Evolutionary conservation across 441 rosid species (phyloP).

Genomic region (Dalechampia spathulata): DNA sequence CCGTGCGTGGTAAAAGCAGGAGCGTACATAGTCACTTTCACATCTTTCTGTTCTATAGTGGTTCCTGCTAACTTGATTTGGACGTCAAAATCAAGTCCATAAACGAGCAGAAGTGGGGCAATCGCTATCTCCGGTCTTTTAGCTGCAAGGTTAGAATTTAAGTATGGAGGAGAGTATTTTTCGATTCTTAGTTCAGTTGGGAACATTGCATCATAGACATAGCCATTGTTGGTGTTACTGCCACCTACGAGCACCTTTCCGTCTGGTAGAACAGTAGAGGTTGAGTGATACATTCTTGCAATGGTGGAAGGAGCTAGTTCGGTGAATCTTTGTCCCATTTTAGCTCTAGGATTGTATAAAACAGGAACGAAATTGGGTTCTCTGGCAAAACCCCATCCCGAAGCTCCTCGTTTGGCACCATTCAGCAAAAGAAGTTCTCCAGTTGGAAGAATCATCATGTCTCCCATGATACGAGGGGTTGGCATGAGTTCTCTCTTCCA

Average conservation of each 20-base stretch:
- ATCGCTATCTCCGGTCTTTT: slow-evolving; percentile 24
- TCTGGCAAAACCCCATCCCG: slow-evolving; percentile 55
- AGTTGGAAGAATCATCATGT: slow-evolving; percentile 40
- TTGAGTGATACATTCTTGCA: slow-evolving; percentile 64
- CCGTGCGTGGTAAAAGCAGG: slow-evolving; percentile 62
- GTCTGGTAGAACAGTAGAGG: slow-evolving; percentile 42
- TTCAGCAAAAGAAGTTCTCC: slow-evolving; percentile 49
- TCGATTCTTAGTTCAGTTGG: slow-evolving; percentile 65
- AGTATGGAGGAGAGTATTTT: slow-evolving; percentile 58
- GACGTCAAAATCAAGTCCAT: slow-evolving; percentile 15
- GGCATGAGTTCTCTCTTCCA: slow-evolving; percentile 66
- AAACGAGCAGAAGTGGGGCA: slow-evolving; percentile 8
- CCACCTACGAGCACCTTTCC: slow-evolving; percentile 50
- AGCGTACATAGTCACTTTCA: slow-evolving; percentile 36
- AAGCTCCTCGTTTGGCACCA: slow-evolving; percentile 46
- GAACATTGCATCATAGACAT: slow-evolving; percentile 31
- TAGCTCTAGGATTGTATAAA: slow-evolving; percentile 20
- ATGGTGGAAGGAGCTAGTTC: slow-evolving; percentile 28
- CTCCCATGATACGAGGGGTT: slow-evolving; percentile 47
- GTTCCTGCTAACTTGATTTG: slow-evolving; percentile 8
- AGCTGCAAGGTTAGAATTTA: slow-evolving; percentile 22
- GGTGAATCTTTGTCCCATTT: slow-evolving; percentile 25
- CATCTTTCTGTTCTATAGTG: not conserved
- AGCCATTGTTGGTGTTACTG: slow-evolving; percentile 55
- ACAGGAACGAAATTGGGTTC: slow-evolving; percentile 41